phyloP scores from a whole-genome alignment of 2,329 filamentous ascomycete genomes.

The Claviceps humidiphila region DNA sequence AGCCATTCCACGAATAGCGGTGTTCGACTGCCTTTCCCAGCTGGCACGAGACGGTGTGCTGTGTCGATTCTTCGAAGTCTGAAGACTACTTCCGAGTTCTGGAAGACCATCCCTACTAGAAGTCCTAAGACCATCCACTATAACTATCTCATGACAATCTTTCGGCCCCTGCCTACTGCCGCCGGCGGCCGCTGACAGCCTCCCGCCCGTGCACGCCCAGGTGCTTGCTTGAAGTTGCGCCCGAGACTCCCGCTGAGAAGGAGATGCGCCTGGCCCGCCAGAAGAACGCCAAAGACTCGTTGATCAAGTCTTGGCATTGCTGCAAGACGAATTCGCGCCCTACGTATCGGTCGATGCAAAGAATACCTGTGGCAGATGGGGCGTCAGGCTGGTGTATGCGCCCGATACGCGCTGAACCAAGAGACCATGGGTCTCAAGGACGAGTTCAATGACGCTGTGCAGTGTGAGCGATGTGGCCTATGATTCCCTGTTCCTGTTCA shows the following conservation, averaged over 20 bases:
- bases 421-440: constrained; percentile 43
- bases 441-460: constrained; percentile 42
- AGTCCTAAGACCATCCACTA: constrained; percentile 6
- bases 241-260: constrained; percentile 8
- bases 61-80: no score
- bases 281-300: constrained; percentile 28
- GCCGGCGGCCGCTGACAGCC: neutral
- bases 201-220: constrained; percentile 6
- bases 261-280: constrained; percentile 21
- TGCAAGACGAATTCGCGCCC: constrained; percentile 37
- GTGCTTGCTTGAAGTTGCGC: constrained; percentile 7
- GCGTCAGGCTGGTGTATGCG: constrained; percentile 45
- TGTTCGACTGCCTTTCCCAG: no score
- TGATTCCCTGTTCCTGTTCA: constrained; percentile 34
- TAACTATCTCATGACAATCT: constrained; percentile 8
- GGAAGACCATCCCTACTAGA: no score
- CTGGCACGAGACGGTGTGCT: no score
- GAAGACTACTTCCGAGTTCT: no score
- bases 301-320: constrained; percentile 37
- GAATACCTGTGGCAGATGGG: constrained; percentile 40
- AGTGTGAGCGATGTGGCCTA: constrained; percentile 23
- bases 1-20: no score
- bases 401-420: constrained; percentile 40
- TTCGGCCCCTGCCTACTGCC: constrained; percentile 6
- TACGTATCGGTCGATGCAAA: constrained; percentile 29